Percentiles rank a stretch among this genome's conserved stretches.
These are phyloP conservation scores for Aspergillus carbonarius DNA, from an alignment of 2,329 filamentous ascomycete species.

Conservation along the genomic window DNA sequence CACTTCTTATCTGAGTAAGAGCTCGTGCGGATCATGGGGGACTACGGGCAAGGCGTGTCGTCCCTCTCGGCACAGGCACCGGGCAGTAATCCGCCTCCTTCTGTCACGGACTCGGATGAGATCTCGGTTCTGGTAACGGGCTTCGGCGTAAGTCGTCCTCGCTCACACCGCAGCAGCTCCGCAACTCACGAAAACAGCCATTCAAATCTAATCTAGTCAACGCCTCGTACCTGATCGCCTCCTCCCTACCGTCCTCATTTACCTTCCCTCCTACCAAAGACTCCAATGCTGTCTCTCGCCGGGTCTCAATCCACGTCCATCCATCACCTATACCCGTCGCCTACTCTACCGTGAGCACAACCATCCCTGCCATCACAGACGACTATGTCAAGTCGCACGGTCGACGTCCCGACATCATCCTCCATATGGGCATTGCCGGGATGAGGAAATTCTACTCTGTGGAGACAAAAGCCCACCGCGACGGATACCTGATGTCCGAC, in stretches of 20 bases:
- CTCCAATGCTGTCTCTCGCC: constrained; percentile 23
- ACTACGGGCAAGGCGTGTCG: constrained; percentile 23
- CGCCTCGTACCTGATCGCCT: constrained; percentile 77
- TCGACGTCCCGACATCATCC: constrained; percentile 59
- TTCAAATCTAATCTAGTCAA: constrained; percentile 75
- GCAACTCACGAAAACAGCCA: constrained; percentile 52
- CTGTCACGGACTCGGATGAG: constrained; percentile 20
- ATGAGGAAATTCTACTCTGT: constrained; percentile 66
- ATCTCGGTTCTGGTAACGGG: constrained; percentile 27
- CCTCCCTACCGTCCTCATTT: constrained; percentile 64
- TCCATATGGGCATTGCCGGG: constrained; percentile 79
- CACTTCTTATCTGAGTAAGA: not conserved
- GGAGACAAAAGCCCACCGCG: constrained; percentile 68
- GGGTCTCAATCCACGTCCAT: constrained; percentile 51
- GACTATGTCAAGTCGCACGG: constrained; percentile 41
- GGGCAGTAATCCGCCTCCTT: constrained; percentile 12
- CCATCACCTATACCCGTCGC: constrained; percentile 67
- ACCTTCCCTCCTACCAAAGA: constrained; percentile 38
- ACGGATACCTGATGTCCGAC: constrained; percentile 69
- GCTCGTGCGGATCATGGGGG: constrained; percentile 27
- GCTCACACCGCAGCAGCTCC: not conserved
- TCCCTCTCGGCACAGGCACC: constrained; percentile 10
- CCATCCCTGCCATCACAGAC: constrained; percentile 64
- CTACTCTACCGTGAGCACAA: constrained; percentile 64
- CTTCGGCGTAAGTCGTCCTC: constrained; percentile 22